Conservation (phyloP, 2,329 filamentous ascomycete species). For the Diaporthe destruens region DNA sequence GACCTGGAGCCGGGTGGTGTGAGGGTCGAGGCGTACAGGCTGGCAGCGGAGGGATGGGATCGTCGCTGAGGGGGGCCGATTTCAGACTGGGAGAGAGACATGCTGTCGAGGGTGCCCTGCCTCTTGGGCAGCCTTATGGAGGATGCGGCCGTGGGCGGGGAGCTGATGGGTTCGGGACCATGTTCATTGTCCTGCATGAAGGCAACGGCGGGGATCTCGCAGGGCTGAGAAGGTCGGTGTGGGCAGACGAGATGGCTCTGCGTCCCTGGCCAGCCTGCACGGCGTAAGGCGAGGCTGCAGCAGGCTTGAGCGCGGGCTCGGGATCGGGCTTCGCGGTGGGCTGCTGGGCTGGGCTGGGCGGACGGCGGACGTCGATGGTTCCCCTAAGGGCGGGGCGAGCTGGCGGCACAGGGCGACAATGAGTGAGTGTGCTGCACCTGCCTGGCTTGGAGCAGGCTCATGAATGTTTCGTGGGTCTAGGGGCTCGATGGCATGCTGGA, state of each 20-base stretch:
- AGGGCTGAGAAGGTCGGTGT: not conserved
- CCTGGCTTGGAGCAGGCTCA: constrained; percentile 24
- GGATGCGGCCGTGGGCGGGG: constrained; percentile 76
- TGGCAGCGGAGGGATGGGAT: constrained; percentile 69
- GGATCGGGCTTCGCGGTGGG: not conserved
- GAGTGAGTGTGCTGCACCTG: constrained; percentile 15
- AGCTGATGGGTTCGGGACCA: constrained; percentile 41
- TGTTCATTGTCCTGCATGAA: constrained; percentile 42
- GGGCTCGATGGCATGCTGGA: constrained; percentile 8
- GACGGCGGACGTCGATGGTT: not conserved
- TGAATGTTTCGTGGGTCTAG: constrained; percentile 1
- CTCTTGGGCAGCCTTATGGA: constrained; percentile 70
- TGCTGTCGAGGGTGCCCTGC: constrained; percentile 66
- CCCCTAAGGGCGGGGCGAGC: not conserved
- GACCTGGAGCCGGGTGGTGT: constrained; percentile 77
- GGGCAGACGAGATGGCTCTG: constrained; percentile 22
- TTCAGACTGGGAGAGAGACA: constrained; percentile 63
- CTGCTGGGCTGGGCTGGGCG: constrained; percentile 4
- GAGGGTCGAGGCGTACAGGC: constrained; percentile 74
- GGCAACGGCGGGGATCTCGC: constrained; percentile 33
- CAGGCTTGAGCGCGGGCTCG: constrained; percentile 13
- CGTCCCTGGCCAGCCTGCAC: constrained; percentile 12
- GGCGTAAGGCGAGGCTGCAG: constrained; percentile 5
- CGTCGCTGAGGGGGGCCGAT: constrained; percentile 65
- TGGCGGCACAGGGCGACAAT: not conserved